Evolutionary conservation across 2,329 filamentous ascomycete species (phyloP).

Genomic region (Cryoendolithus antarcticus): DNA sequence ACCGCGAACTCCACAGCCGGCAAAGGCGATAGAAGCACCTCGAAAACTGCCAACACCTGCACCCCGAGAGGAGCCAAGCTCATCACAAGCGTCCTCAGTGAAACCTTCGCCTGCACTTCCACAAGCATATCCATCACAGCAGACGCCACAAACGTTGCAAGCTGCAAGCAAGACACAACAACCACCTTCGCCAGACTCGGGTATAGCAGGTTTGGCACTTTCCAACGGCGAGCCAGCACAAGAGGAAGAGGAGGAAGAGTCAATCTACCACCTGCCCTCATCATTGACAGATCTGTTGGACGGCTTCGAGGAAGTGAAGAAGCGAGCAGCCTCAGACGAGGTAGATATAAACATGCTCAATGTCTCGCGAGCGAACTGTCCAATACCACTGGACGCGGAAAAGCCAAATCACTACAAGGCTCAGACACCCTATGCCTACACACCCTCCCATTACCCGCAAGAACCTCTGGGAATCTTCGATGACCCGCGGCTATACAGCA

Average conservation of each 20-base stretch:
- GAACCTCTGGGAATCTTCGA: constrained; percentile 87
- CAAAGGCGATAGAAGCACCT: constrained; percentile 15
- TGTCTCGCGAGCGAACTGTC: constrained; percentile 59
- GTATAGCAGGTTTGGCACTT: constrained; percentile 23
- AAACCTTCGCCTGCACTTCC: constrained; percentile 25
- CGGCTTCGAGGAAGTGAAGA: constrained; percentile 75
- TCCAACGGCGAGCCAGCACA: constrained; percentile 42
- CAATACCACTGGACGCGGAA: constrained; percentile 68
- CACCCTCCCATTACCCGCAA: constrained; percentile 76
- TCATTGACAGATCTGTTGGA: constrained; percentile 83
- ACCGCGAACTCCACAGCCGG: constrained; percentile 13
- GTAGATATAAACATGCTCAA: constrained; percentile 61
- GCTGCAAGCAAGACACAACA: constrained; percentile 13
- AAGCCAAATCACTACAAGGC: constrained; percentile 75
- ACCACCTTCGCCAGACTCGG: constrained; percentile 21
- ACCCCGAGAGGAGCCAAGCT: constrained; percentile 17
- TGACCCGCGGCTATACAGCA: constrained; percentile 72
- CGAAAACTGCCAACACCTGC: constrained; percentile 17
- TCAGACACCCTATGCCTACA: constrained; percentile 61
- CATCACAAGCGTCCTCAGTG: constrained; percentile 11
- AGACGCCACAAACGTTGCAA: constrained; percentile 8
- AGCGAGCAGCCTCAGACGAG: constrained; percentile 47
- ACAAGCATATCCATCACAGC: constrained; percentile 24
- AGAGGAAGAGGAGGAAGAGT: constrained; percentile 53
- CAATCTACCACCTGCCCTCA: constrained; percentile 82